Evolutionary conservation across 768 basidiomycete genomes (phyloP), one percentile per base, ranked within the genome.

Genomic region (Leucosporidium yakuticum): DNA sequence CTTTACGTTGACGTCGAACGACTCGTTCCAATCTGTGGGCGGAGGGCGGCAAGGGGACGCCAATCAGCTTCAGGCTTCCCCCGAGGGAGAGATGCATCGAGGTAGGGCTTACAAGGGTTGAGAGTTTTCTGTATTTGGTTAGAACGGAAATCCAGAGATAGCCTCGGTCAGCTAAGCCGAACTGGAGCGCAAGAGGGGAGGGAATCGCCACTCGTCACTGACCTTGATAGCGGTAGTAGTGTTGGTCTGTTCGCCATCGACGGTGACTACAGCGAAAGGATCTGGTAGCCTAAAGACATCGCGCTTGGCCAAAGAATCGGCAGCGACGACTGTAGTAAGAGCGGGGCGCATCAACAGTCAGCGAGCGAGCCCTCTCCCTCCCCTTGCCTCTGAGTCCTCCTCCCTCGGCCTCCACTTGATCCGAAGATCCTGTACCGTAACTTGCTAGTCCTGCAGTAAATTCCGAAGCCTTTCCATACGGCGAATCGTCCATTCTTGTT

Each of bases 261-360:
- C 93, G 27, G 95, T 97, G 79, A 99, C 89, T 76, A 99, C 93
- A 8, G 96, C 95, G 78, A 98, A 97, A 7, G 96, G 95, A 80
- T 98, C 94, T 4, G 95, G 96, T 9, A 97, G 87, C 62, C 94
- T 86, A 78, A 96, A 93, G 34, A 95, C 91, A 82, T 96, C 92
- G 65, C 92, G 89, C 81, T 95, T 96, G 57, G 88, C 88, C 25
- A 96, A 81, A 20, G 89, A 89, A 80, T 96, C 93, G 56, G 92
- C 96, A 64, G 96, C 95, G 70, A 99, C 93, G 34, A 73, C 71
- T 73, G 71, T 4, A 20, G 23, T 21, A 34, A 21, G 32, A 36
- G 39, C 39, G 39, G 17, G 39, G 11, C 11, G 39, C 34, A 36
- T 44, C 8, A 44, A 44, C 39, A 44, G 39, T 44, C 39, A 44